Conservation (phyloP, 1,284 basidiomycete species). For the Pterulicium gracile region DNA sequence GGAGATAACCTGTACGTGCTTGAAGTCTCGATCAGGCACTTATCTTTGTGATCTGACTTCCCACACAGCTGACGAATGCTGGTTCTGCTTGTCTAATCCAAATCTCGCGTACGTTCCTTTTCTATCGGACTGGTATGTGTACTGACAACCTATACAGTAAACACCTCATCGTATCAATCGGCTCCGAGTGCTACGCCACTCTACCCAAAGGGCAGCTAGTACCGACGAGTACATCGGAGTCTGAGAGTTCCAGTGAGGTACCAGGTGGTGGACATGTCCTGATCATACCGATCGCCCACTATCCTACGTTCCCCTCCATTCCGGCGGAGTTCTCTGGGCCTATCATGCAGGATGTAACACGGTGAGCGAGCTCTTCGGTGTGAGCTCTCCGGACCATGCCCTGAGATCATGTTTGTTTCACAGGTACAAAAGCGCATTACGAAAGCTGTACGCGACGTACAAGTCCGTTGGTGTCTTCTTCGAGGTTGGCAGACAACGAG, state of each 20-base stretch:
- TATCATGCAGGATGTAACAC: slow-evolving; percentile 73
- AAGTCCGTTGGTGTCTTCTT: slow-evolving; percentile 66
- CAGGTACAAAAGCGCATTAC: slow-evolving; percentile 73
- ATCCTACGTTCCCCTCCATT: slow-evolving; percentile 54
- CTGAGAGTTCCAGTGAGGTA: slow-evolving; percentile 31
- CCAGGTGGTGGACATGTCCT: slow-evolving; percentile 93
- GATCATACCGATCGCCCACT: slow-evolving; percentile 72
- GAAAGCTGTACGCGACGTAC: slow-evolving; percentile 62
- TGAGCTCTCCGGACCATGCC: background rate
- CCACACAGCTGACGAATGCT: slow-evolving; percentile 80
- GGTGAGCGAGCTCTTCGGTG: slow-evolving; percentile 24
- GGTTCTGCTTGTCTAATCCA: slow-evolving; percentile 95
- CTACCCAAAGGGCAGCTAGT: slow-evolving; percentile 89
- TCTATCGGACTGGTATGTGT: background rate
- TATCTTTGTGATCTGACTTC: slow-evolving; percentile 5
- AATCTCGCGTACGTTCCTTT: slow-evolving; percentile 54
- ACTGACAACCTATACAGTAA: slow-evolving; percentile 42
- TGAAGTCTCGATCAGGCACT: slow-evolving; percentile 7
- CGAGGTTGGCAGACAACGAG: slow-evolving; percentile 77
- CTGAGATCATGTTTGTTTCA: slow-evolving; percentile 5
- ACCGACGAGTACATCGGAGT: slow-evolving; percentile 53
- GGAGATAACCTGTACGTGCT: slow-evolving; percentile 41
- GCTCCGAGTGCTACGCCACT: slow-evolving; percentile 85
- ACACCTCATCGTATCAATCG: slow-evolving; percentile 90
- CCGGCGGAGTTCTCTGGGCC: slow-evolving; percentile 66